Conservation (phyloP, 768 basidiomycete species). For the Gymnopilus dilepis region DNA sequence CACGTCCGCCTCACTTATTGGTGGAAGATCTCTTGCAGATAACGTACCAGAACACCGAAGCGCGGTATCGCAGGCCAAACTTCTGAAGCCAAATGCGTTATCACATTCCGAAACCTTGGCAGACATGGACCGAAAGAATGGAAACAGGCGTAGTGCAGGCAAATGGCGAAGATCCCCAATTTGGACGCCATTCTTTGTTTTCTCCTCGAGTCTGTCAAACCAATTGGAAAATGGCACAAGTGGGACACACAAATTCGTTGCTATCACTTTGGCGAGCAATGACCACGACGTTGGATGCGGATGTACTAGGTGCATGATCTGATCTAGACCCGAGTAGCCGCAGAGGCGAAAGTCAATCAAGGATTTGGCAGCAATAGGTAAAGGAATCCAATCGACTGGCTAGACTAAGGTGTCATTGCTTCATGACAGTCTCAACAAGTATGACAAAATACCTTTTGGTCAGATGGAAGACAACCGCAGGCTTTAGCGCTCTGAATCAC, state of each 20-base stretch:
- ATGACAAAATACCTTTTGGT: slow-evolving; percentile 32
- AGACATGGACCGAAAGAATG: slow-evolving; percentile 1
- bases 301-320: slow-evolving; percentile 32
- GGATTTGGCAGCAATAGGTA: slow-evolving; percentile 3
- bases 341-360: slow-evolving; percentile 6
- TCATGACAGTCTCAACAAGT: no score
- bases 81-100: slow-evolving; percentile 2
- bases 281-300: slow-evolving; percentile 32
- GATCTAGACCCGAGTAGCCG: background rate
- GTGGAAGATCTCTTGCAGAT: background rate
- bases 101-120: background rate
- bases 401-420: background rate
- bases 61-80: background rate
- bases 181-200: background rate
- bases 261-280: slow-evolving; percentile 10
- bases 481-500: slow-evolving; percentile 37
- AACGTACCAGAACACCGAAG: background rate
- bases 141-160: slow-evolving; percentile 1
- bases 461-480: slow-evolving; percentile 38
- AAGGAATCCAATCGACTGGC: slow-evolving; percentile 11
- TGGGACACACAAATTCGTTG: slow-evolving; percentile 26
- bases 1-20: no score
- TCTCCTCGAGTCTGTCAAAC: slow-evolving; percentile 27
- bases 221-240: slow-evolving; percentile 34
- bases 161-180: background rate